These are phyloP conservation scores for Beverwykella pulmonaria DNA, from an alignment of 495 filamentous ascomycete genomes.

Conservation along the genomic window DNA sequence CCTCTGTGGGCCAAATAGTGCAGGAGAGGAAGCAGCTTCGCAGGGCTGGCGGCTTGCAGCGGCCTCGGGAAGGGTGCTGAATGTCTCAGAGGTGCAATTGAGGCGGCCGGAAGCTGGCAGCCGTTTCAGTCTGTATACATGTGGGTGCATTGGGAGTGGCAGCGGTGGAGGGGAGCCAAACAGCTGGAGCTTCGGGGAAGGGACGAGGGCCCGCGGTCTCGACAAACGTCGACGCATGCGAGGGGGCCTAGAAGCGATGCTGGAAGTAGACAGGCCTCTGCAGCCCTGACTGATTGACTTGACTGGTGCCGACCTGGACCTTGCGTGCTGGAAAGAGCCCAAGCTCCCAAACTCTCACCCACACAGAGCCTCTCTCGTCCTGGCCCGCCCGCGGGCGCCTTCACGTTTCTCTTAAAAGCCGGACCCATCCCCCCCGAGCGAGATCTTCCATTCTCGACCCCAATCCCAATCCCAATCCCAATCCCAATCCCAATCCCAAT, in stretches of 20 bases:
- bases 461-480: not conserved
- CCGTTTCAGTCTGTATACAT: not conserved
- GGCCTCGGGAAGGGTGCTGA: slow-evolving; percentile 1
- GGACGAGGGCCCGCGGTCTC: not conserved
- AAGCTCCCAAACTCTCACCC: slow-evolving; percentile 20
- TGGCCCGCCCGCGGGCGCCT: not conserved
- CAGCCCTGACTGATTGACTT: slow-evolving; percentile 15
- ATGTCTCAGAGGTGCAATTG: slow-evolving; percentile 3
- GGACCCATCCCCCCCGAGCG: not conserved
- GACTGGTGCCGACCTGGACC: not conserved
- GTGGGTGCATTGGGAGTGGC: not conserved
- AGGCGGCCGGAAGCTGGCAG: not conserved
- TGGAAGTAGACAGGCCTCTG: slow-evolving; percentile 7
- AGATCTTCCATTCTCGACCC: not conserved
- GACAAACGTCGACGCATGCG: slow-evolving; percentile 30
- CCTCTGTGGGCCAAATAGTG: slow-evolving; percentile 20
- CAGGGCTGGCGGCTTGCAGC: not conserved
- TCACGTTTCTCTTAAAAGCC: slow-evolving; percentile 19
- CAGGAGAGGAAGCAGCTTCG: slow-evolving; percentile 10
- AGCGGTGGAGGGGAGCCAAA: slow-evolving; percentile 6
- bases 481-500: not conserved
- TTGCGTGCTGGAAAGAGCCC: slow-evolving; percentile 1
- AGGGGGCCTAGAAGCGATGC: slow-evolving; percentile 23
- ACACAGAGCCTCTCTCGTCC: slow-evolving; percentile 23
- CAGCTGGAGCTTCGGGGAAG: slow-evolving; percentile 25